phyloP scores from a whole-genome alignment of 2,329 filamentous ascomycete genomes.

The Fusarium sp. region DNA sequence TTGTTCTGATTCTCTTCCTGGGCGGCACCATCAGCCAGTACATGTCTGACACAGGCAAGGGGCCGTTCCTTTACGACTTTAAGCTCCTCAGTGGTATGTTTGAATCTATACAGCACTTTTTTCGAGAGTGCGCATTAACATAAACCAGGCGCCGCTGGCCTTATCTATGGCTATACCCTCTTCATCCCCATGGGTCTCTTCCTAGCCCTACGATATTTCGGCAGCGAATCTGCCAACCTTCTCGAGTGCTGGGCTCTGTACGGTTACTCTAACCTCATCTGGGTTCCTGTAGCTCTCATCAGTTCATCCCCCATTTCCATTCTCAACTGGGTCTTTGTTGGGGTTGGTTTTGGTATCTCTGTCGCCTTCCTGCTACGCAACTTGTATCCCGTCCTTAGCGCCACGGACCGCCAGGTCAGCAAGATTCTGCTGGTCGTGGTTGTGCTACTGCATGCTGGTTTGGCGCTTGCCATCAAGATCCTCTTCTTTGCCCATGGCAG shows the following conservation, averaged over 20 bases:
- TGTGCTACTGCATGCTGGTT: conserved; percentile 85
- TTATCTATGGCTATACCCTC: conserved; percentile 95
- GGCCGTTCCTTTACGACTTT: conserved; percentile 92
- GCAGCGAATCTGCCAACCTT: conserved; percentile 90
- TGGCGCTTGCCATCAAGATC: conserved; percentile 94
- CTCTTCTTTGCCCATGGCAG: conserved; percentile 92
- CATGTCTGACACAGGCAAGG: conserved; percentile 73
- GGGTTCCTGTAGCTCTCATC: conserved; percentile 93
- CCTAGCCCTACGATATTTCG: conserved; percentile 93
- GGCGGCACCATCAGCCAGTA: conserved; percentile 96
- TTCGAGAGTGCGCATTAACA: conserved; percentile 17
- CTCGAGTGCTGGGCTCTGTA: conserved; percentile 97
- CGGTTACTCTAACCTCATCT: conserved; percentile 96
- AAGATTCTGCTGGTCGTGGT: conserved; percentile 89
- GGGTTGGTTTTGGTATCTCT: conserved; percentile 84
- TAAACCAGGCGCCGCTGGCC: conserved; percentile 78
- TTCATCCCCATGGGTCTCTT: conserved; percentile 88
- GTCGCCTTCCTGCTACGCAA: conserved; percentile 87
- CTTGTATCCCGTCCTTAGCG: conserved; percentile 89
- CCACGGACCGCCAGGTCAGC: conserved; percentile 91
- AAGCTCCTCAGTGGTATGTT: conserved; percentile 80
- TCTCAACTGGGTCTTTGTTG: conserved; percentile 95
- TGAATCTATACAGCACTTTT: neutral
- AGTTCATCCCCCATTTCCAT: conserved; percentile 88
- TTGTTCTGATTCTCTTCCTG: conserved; percentile 93